Conservation (phyloP, 2,329 filamentous ascomycete genomes). For the Alternaria gaisen region DNA sequence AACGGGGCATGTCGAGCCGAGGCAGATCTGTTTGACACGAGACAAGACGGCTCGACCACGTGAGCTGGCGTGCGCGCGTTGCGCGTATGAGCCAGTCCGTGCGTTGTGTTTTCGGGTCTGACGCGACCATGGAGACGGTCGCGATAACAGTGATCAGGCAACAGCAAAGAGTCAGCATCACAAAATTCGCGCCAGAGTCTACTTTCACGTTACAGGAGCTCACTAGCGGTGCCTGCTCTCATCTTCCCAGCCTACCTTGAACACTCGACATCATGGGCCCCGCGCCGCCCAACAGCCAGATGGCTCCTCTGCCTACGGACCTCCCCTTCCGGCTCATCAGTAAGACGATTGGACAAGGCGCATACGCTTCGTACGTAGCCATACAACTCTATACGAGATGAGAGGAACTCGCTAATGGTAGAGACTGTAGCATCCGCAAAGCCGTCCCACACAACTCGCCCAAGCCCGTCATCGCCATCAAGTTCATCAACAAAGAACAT, state of each 20-base stretch:
- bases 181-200: neutral
- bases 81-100: conserved; percentile 9
- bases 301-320: conserved; percentile 83
- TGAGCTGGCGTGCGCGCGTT: conserved; percentile 16
- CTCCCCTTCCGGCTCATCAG: conserved; percentile 95
- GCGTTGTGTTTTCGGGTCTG: conserved; percentile 10
- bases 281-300: conserved; percentile 69
- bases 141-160: conserved; percentile 4
- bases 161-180: conserved; percentile 4
- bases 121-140: conserved; percentile 10
- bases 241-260: neutral
- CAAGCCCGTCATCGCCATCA: conserved; percentile 90
- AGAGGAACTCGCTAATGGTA: neutral
- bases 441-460: conserved; percentile 76
- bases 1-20: neutral
- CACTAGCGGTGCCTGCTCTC: neutral
- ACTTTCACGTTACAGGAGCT: neutral
- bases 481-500: conserved; percentile 98
- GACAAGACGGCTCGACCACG: conserved; percentile 4
- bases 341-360: conserved; percentile 94
- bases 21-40: neutral
- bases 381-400: no score
- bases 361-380: conserved; percentile 81
- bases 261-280: conserved; percentile 26
- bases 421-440: conserved; percentile 74